These are phyloP conservation scores for Dendrothele bispora DNA, from an alignment of 768 basidiomycete species.

Conservation along the genomic window DNA sequence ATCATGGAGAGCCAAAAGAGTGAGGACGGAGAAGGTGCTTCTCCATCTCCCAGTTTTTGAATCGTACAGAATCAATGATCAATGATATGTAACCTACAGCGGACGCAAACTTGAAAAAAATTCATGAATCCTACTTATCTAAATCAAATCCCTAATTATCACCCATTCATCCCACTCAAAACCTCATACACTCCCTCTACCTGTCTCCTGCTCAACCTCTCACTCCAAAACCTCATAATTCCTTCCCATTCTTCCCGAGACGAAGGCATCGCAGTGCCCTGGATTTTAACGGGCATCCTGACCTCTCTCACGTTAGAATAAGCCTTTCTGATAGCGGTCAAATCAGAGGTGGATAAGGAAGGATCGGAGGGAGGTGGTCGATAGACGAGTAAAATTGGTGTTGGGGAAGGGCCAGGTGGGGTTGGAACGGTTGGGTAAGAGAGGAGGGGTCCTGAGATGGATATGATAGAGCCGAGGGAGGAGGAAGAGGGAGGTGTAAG, in stretches of 20 bases:
- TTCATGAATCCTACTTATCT: too few relatives aligned
- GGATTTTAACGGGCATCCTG: conserved; percentile 37
- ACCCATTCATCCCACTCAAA: conserved; percentile 47
- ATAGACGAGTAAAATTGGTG: conserved; percentile 62
- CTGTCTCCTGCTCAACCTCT: conserved; percentile 54
- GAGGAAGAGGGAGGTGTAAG: too few relatives aligned
- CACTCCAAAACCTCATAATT: conserved; percentile 88
- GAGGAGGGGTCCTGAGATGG: conserved; percentile 71
- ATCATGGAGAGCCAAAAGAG: too few relatives aligned
- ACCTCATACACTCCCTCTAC: conserved; percentile 70
- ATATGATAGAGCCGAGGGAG: conserved; percentile 64
- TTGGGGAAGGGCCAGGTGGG: conserved; percentile 53
- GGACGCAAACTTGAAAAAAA: too few relatives aligned
- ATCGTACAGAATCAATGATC: too few relatives aligned
- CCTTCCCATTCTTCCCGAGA: conserved; percentile 79
- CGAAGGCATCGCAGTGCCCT: conserved; percentile 65
- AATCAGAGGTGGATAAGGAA: conserved; percentile 41
- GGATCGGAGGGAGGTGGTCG: conserved; percentile 48
- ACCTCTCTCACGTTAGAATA: conserved; percentile 53
- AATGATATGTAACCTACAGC: too few relatives aligned
- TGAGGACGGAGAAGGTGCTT: too few relatives aligned
- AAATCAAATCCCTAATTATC: too few relatives aligned
- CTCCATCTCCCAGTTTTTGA: too few relatives aligned
- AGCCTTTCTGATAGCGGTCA: conserved; percentile 60
- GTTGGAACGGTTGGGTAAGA: conserved; percentile 68